Conservation (phyloP, 2,329 filamentous ascomycete genomes). For the Verruconis gallopava region DNA sequence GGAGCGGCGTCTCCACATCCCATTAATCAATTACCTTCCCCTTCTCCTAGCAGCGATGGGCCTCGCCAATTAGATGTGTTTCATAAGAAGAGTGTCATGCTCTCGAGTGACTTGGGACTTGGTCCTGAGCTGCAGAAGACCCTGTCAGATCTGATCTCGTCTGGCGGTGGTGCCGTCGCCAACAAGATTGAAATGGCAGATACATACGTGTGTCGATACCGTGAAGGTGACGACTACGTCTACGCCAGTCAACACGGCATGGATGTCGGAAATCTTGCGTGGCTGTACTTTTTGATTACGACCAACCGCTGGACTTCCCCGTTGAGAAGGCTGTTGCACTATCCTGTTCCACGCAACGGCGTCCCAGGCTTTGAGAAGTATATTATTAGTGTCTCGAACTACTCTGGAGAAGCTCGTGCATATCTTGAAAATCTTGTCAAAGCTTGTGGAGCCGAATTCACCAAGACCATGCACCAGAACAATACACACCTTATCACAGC, state of each 20-base stretch:
- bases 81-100: conserved; percentile 59
- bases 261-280: conserved; percentile 81
- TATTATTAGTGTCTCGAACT: conserved; percentile 87
- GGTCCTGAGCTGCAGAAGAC: conserved; percentile 52
- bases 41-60: conserved; percentile 12
- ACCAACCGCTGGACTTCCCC: conserved; percentile 83
- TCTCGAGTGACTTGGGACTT: conserved; percentile 63
- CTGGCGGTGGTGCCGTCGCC: conserved; percentile 59
- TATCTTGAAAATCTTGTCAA: conserved; percentile 87
- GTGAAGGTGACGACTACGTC: conserved; percentile 67
- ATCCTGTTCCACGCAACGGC: conserved; percentile 65
- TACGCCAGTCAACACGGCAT: conserved; percentile 63
- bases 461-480: conserved; percentile 86
- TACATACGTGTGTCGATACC: conserved; percentile 77
- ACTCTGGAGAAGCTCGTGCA: conserved; percentile 82
- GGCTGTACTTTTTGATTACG: conserved; percentile 87
- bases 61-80: conserved; percentile 47
- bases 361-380: conserved; percentile 66
- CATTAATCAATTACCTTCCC: conserved; percentile 21
- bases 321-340: conserved; percentile 71
- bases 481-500: conserved; percentile 95
- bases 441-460: conserved; percentile 76
- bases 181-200: conserved; percentile 55
- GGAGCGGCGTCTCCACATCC: conserved; percentile 50
- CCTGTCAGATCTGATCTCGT: conserved; percentile 55